Conservation (phyloP, 225 moss, liverwort and hornwort genomes). For the Marchantia paleacea region DNA sequence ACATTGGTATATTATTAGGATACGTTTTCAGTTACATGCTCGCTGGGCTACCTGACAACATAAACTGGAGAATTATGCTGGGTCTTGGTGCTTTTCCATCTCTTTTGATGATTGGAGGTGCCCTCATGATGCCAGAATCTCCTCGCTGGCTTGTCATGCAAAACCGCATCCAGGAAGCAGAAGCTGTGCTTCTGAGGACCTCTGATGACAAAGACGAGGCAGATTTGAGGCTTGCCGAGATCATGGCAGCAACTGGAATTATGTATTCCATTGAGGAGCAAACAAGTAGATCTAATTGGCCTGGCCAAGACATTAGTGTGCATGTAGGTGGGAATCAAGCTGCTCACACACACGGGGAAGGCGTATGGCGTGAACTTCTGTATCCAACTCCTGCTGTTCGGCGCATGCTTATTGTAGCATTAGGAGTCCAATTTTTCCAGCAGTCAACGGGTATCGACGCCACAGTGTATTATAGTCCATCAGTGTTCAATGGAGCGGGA, state of each 20-base stretch:
- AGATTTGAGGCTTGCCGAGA: slow-evolving; percentile 67
- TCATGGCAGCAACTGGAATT: slow-evolving; percentile 73
- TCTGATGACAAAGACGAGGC: slow-evolving; percentile 76
- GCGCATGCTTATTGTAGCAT: slow-evolving; percentile 76
- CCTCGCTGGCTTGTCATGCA: slow-evolving; percentile 98
- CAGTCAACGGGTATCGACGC: slow-evolving; percentile 98
- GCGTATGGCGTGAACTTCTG: slow-evolving; percentile 86
- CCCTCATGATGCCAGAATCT: slow-evolving; percentile 85
- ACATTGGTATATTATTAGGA: slow-evolving; percentile 76
- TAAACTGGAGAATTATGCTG: slow-evolving; percentile 89
- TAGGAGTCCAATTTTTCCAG: slow-evolving; percentile 96
- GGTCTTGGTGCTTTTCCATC: slow-evolving; percentile 72
- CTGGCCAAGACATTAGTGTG: slow-evolving; percentile 35
- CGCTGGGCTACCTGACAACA: slow-evolving; percentile 54
- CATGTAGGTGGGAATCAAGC: slow-evolving; percentile 3
- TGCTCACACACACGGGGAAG: slow-evolving; percentile 51
- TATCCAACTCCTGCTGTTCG: slow-evolving; percentile 73
- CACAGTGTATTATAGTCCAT: slow-evolving; percentile 88
- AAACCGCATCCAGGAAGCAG: slow-evolving; percentile 74
- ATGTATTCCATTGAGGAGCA: slow-evolving; percentile 13
- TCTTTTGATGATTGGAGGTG: slow-evolving; percentile 55
- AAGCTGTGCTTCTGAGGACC: slow-evolving; percentile 67
- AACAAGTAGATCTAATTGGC: slow-evolving; percentile 29
- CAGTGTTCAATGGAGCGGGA: slow-evolving; percentile 74
- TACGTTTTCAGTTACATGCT: slow-evolving; percentile 72